A percentile compares a stretch with the other conserved stretches of the same genome.
phyloP scores from a whole-genome alignment of 2,329 filamentous ascomycete species.

The Verticillium albo-atrum region DNA sequence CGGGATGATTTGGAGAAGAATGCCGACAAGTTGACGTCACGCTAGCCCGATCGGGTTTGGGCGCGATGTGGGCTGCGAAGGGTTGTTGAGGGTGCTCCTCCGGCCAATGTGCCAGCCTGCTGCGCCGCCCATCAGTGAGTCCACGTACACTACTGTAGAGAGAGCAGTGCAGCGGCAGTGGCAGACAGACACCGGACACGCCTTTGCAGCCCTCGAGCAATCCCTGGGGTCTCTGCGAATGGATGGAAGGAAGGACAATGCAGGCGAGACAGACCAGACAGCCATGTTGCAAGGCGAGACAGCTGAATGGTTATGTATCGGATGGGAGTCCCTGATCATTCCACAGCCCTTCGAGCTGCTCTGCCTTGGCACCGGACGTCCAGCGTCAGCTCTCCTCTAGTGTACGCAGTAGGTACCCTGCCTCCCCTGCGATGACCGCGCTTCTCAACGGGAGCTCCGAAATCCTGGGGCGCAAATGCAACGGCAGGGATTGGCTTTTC shows the following conservation, averaged over 20 bases:
- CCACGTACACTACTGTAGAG: no score
- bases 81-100: not conserved
- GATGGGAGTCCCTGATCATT: not conserved
- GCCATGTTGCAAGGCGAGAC: not conserved
- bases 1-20: not conserved
- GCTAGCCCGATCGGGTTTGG: not conserved
- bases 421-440: no score
- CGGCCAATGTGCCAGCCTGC: not conserved
- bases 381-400: not conserved
- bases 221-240: not conserved
- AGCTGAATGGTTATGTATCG: not conserved
- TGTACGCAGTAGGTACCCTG: no score
- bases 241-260: not conserved
- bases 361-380: not conserved
- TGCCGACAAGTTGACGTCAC: not conserved
- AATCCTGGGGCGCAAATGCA: not conserved
- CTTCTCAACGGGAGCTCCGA: not conserved
- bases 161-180: no score
- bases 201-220: no score
- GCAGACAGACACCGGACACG: no score
- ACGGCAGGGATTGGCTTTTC: not conserved
- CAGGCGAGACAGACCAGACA: not conserved
- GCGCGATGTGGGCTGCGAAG: not conserved
- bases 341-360: not conserved
- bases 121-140: not conserved